Evolutionary conservation across 257 asterid genomes (phyloP).

Genomic region (Solanum pennellii): DNA sequence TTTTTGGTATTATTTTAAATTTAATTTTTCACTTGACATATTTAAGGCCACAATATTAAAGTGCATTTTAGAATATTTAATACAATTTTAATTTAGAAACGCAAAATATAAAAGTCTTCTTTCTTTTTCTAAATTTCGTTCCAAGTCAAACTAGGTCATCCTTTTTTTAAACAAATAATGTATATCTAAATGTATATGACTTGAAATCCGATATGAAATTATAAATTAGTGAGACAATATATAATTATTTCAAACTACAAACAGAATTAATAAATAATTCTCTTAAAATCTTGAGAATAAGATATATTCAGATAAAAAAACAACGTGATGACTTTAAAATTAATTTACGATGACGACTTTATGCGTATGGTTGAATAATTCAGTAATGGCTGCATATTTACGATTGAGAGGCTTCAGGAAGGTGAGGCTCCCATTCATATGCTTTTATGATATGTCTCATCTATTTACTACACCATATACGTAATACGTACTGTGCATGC

Average conservation of each 20-base stretch:
- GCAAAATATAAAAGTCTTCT: fast-evolving
- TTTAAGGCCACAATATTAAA: too few species aligned
- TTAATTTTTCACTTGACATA: fast-evolving
- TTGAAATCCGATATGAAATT: too few species aligned
- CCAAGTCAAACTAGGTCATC: fast-evolving
- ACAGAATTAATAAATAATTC: too few species aligned
- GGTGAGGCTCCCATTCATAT: neutral
- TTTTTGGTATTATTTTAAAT: fast-evolving
- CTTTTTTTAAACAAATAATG: too few species aligned
- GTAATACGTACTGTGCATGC: neutral
- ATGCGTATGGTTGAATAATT: neutral
- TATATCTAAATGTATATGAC: too few species aligned
- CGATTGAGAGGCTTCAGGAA: neutral
- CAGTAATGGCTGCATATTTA: neutral
- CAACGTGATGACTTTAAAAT: neutral
- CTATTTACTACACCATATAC: neutral
- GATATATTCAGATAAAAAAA: too few species aligned
- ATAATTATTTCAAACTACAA: too few species aligned
- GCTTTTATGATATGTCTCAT: neutral
- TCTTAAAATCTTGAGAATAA: too few species aligned
- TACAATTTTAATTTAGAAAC: too few species aligned
- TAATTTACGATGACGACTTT: neutral
- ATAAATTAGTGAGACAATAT: too few species aligned
- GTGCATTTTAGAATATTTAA: fast-evolving
- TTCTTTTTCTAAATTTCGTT: fast-evolving